Evolutionary conservation across 495 filamentous ascomycete species (phyloP).

Genomic region (Platismatia glauca): DNA sequence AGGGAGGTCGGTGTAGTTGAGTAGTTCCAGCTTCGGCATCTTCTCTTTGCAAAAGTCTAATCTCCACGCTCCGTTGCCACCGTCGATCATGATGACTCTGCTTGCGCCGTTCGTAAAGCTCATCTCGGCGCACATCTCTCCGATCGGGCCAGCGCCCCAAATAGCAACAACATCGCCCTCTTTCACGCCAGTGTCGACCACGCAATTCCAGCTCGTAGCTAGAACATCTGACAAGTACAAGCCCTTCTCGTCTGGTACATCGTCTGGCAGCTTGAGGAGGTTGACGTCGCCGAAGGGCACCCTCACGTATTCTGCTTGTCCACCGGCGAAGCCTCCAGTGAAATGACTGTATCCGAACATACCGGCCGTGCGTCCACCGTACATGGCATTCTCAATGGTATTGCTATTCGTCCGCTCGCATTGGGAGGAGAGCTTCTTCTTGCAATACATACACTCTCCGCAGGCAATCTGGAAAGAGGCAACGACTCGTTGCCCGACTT

Average conservation of each 20-base stretch:
- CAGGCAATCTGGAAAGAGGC: slow-evolving; percentile 78
- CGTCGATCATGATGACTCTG: slow-evolving; percentile 75
- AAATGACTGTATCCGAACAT: slow-evolving; percentile 54
- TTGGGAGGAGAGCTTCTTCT: slow-evolving; percentile 61
- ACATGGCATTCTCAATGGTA: slow-evolving; percentile 60
- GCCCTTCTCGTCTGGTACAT: slow-evolving; percentile 79
- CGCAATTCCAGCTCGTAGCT: slow-evolving; percentile 67
- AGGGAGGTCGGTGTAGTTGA: slow-evolving; percentile 48
- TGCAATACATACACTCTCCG: slow-evolving; percentile 64
- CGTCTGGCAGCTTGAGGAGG: slow-evolving; percentile 67
- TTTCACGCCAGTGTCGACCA: slow-evolving; percentile 76
- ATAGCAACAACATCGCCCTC: slow-evolving; percentile 73
- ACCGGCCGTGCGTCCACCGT: slow-evolving; percentile 59
- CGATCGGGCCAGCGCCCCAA: slow-evolving; percentile 72
- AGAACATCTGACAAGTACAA: slow-evolving; percentile 78
- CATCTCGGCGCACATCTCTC: slow-evolving; percentile 72
- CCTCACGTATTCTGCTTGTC: slow-evolving; percentile 80
- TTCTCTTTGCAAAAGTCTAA: slow-evolving; percentile 57
- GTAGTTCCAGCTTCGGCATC: slow-evolving; percentile 51
- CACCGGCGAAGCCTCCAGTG: slow-evolving; percentile 81
- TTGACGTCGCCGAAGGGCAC: slow-evolving; percentile 80
- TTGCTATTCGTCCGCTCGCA: slow-evolving; percentile 75
- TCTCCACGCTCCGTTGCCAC: slow-evolving; percentile 51
- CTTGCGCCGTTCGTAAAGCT: slow-evolving; percentile 60
- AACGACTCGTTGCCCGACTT: slow-evolving; percentile 69